These are phyloP conservation scores for Pelagomonas calceolata DNA, from an alignment of 108 stramenopile genomes.

Conservation along the genomic window DNA sequence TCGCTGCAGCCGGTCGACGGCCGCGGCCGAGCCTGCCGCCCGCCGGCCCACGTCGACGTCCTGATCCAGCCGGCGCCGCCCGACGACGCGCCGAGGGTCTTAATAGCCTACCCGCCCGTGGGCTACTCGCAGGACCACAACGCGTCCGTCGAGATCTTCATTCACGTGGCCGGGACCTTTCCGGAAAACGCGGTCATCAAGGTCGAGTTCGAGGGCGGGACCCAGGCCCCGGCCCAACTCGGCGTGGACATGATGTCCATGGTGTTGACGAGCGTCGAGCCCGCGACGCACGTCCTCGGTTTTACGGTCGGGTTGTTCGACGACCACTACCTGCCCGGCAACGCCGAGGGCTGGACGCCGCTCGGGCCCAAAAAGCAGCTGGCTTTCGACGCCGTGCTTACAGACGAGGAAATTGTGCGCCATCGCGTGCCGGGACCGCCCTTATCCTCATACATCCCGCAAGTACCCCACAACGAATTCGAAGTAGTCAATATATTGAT, in stretches of 20 bases:
- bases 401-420: neutral
- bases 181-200: neutral
- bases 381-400: neutral
- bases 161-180: neutral
- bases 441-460: neutral
- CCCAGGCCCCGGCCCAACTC: neutral
- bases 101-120: neutral
- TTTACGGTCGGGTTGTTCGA: neutral
- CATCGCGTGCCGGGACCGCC: neutral
- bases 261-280: neutral
- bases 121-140: neutral
- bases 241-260: neutral
- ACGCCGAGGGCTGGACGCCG: too few relatives aligned
- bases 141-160: neutral
- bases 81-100: neutral
- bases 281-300: conserved; percentile 1
- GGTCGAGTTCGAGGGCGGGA: neutral
- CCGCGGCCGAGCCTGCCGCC: neutral
- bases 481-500: neutral
- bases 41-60: neutral
- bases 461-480: neutral
- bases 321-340: too few relatives aligned
- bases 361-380: neutral
- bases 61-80: neutral
- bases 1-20: neutral